Evolutionary conservation across 192 early-diverging fungal species (phyloP).

Genomic region (Dissophora ornata): DNA sequence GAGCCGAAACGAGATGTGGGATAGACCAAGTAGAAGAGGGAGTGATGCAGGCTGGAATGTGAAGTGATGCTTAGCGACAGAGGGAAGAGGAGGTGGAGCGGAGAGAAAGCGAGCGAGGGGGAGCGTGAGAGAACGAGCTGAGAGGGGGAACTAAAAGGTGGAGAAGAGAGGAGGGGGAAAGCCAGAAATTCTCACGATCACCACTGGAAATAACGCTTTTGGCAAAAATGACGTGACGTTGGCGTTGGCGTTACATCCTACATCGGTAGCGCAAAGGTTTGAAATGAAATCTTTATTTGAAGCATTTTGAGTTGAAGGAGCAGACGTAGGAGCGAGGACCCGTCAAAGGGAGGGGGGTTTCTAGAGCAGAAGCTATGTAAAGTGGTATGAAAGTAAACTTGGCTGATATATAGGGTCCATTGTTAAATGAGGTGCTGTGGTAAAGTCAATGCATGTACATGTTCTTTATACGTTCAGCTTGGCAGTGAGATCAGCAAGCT

Average conservation of each 20-base stretch:
- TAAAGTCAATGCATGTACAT: no score
- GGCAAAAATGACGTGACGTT: background rate
- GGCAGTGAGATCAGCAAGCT: conserved; percentile 33
- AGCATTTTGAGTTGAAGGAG: no score
- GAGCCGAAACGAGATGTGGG: background rate
- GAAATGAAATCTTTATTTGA: no score
- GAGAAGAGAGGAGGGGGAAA: conserved; percentile 2
- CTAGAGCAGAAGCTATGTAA: background rate
- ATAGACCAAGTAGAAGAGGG: conserved; percentile 7
- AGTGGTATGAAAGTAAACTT: background rate
- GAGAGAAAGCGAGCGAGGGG: background rate
- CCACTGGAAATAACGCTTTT: conserved; percentile 30
- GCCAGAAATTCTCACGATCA: conserved; percentile 37
- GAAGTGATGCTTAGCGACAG: no score
- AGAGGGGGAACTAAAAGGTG: conserved; percentile 5
- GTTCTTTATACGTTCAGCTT: conserved; percentile 33
- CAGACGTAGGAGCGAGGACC: no score
- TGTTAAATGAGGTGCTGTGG: no score
- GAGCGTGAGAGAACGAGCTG: background rate
- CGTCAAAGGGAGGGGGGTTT: background rate
- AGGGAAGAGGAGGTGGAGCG: conserved; percentile 4
- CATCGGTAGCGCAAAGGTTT: no score
- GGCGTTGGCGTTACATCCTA: no score
- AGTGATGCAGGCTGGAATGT: no score
- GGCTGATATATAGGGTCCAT: conserved; percentile 1